These are phyloP conservation scores for Arabidopsis lyrata DNA, from an alignment of 441 rosid genomes.

Conservation along the genomic window DNA sequence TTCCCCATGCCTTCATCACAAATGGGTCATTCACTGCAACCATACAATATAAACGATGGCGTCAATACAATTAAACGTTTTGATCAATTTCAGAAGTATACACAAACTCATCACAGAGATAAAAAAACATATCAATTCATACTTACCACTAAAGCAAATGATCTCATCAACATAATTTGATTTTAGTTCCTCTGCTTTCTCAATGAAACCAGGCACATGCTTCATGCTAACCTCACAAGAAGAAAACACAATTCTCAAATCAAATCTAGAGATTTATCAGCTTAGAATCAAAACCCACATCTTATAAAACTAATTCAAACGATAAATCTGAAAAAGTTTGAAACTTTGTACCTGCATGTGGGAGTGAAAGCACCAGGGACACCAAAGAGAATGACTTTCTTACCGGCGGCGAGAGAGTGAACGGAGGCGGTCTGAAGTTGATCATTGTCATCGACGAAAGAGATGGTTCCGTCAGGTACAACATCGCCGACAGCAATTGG, in stretches of 20 bases:
- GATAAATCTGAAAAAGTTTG: not conserved
- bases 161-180: conserved; percentile 84
- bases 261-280: conserved; percentile 16
- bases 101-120: no score
- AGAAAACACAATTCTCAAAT: not conserved
- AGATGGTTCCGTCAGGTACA: conserved; percentile 82
- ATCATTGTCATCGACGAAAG: conserved; percentile 85
- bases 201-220: conserved; percentile 94
- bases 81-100: no score
- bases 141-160: conserved; percentile 79
- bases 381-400: conserved; percentile 78
- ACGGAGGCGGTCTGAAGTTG: conserved; percentile 75
- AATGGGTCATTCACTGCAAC: conserved; percentile 85
- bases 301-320: not conserved
- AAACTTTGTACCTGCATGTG: conserved; percentile 74
- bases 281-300: not conserved
- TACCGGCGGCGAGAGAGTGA: conserved; percentile 84
- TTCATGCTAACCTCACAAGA: conserved; percentile 56
- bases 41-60: no score
- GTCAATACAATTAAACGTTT: no score
- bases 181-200: conserved; percentile 80
- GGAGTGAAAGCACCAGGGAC: conserved; percentile 99
- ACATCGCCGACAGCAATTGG: conserved; percentile 76
- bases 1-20: conserved; percentile 97
- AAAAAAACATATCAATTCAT: not conserved